A percentile compares a stretch with the other conserved stretches of the same genome.
These are phyloP conservation scores for Candida insectalens DNA, from an alignment of 805 yeast genomes.

Conservation along the genomic window DNA sequence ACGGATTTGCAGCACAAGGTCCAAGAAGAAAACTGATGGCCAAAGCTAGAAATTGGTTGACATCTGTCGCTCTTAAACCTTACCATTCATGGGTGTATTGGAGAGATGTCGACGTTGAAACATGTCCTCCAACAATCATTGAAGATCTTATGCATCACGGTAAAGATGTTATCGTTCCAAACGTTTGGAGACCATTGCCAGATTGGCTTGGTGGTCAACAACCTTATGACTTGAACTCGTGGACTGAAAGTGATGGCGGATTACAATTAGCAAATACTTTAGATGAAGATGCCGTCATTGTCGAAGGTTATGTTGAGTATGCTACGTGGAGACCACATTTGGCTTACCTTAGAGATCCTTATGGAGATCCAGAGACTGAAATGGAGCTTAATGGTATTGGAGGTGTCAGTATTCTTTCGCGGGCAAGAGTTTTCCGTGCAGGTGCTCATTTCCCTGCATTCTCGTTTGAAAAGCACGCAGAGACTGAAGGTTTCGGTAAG, in stretches of 20 bases:
- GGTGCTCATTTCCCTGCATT: constrained; percentile 97
- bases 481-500: constrained; percentile 95
- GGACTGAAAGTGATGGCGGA: constrained; percentile 84
- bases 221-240: constrained; percentile 76
- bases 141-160: constrained; percentile 91
- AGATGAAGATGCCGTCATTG: constrained; percentile 92
- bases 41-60: constrained; percentile 88
- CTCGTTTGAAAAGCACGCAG: constrained; percentile 93
- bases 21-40: constrained; percentile 94
- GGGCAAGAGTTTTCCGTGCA: constrained; percentile 73
- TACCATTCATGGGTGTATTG: constrained; percentile 94
- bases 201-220: constrained; percentile 81
- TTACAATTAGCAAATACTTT: constrained; percentile 62
- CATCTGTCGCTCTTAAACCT: constrained; percentile 79
- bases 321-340: constrained; percentile 98
- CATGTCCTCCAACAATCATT: constrained; percentile 71
- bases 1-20: constrained; percentile 94
- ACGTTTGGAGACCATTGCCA: constrained; percentile 85
- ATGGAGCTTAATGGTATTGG: constrained; percentile 96
- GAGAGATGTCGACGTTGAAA: constrained; percentile 97
- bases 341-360: constrained; percentile 89
- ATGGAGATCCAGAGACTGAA: constrained; percentile 89
- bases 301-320: constrained; percentile 94
- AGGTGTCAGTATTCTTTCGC: constrained; percentile 87
- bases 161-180: constrained; percentile 89